Evolutionary conservation across 2,329 filamentous ascomycete genomes (phyloP).

Genomic region (Cladorrhinum sp.): DNA sequence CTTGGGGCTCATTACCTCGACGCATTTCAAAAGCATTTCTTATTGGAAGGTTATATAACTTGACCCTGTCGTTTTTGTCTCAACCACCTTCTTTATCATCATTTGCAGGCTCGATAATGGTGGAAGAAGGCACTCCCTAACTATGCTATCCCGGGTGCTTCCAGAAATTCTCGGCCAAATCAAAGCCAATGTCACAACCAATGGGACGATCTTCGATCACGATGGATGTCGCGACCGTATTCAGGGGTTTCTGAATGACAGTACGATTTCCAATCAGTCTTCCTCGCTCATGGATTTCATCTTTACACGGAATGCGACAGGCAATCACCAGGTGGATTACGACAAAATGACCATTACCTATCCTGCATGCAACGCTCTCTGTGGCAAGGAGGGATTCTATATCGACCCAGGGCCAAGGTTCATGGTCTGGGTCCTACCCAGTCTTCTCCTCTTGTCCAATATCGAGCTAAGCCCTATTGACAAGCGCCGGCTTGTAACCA

Average conservation of each 20-base stretch:
- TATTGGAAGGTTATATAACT: too few relatives aligned
- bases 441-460: slow-evolving; percentile 9
- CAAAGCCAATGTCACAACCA: background rate
- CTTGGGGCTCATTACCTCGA: too few relatives aligned
- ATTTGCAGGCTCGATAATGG: too few relatives aligned
- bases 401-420: background rate
- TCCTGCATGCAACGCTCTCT: background rate
- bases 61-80: too few relatives aligned
- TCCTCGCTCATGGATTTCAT: background rate
- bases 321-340: background rate
- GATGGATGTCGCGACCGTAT: background rate
- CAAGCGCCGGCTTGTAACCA: background rate
- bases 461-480: slow-evolving; percentile 8
- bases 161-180: background rate
- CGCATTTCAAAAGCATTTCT: too few relatives aligned
- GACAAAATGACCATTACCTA: background rate
- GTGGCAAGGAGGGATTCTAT: background rate
- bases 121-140: too few relatives aligned
- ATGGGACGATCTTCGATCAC: background rate
- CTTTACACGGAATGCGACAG: background rate
- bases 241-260: background rate
- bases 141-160: background rate
- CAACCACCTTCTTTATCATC: too few relatives aligned
- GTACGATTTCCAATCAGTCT: background rate
- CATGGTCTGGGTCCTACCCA: slow-evolving; percentile 8